Conservation (phyloP, 2,329 filamentous ascomycete genomes). For the Xylariomycetidae sp. region DNA sequence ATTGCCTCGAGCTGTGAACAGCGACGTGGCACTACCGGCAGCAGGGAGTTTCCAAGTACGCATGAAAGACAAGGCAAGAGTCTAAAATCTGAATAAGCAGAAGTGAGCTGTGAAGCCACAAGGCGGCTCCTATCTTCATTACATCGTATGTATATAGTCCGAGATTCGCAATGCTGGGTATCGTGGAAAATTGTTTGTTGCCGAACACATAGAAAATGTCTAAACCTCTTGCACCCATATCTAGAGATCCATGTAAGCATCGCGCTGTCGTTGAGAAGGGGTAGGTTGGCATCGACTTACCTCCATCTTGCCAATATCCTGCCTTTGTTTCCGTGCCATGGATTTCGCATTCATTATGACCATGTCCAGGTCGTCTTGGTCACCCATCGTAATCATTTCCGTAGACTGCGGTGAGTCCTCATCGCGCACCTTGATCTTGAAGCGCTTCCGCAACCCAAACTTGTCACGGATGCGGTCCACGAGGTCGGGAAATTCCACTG, state of each 20-base stretch:
- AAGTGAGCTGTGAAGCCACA: constrained; percentile 11
- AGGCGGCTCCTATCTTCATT: constrained; percentile 20
- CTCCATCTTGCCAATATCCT: constrained; percentile 91
- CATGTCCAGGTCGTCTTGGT: constrained; percentile 94
- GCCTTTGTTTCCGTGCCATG: constrained; percentile 65
- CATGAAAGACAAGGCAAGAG: no score
- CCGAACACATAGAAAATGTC: constrained; percentile 27
- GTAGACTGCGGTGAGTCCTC: constrained; percentile 65
- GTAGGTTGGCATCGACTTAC: constrained; percentile 50
- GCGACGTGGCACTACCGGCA: no score
- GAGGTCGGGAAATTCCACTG: constrained; percentile 72
- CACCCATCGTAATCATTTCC: constrained; percentile 95
- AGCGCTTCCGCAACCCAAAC: constrained; percentile 70
- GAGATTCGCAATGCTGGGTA: constrained; percentile 28
- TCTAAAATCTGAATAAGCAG: neutral
- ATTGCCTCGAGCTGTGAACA: no score
- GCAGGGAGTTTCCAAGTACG: no score
- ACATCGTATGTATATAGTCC: constrained; percentile 26
- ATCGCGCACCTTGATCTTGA: constrained; percentile 86
- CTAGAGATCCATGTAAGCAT: constrained; percentile 29
- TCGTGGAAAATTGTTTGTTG: constrained; percentile 24
- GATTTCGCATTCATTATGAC: constrained; percentile 67
- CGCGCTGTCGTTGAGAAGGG: neutral
- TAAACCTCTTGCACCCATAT: constrained; percentile 45
- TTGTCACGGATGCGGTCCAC: constrained; percentile 79